Evolutionary conservation across 108 stramenopile genomes (phyloP).

Genomic region (Aurantiochytrium sp.): DNA sequence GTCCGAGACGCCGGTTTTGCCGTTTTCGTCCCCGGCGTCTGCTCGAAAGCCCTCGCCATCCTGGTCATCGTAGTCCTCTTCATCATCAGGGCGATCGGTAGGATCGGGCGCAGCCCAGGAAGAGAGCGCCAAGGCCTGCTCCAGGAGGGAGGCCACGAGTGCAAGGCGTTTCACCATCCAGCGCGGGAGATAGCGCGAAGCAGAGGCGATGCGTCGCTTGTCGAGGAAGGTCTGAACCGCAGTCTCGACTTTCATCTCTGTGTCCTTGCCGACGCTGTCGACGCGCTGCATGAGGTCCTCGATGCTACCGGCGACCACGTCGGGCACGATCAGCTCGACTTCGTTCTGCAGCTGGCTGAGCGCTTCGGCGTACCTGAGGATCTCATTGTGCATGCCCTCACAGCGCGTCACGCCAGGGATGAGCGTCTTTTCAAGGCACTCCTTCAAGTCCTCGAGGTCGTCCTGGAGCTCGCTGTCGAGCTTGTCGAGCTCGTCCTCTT

Average conservation of each 20-base stretch:
- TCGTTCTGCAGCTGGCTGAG: neutral
- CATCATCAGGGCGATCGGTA: no score
- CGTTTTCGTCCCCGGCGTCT: no score
- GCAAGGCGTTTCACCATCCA: no score
- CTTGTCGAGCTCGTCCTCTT: neutral
- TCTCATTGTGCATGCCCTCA: neutral
- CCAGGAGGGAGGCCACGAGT: no score
- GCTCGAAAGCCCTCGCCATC: no score
- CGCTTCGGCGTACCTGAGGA: neutral
- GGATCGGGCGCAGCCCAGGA: no score
- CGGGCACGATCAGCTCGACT: neutral
- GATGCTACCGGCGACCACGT: neutral
- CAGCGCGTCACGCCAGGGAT: neutral
- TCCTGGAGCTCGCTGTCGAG: neutral
- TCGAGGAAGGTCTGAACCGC: neutral
- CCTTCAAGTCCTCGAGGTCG: neutral
- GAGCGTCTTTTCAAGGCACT: neutral
- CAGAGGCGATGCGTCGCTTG: neutral
- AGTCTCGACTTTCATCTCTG: neutral
- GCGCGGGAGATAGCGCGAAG: neutral
- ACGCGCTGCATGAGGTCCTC: neutral
- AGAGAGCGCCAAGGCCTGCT: no score
- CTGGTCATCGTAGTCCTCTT: no score
- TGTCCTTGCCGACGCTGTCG: neutral
- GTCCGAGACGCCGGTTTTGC: no score